These are phyloP conservation scores for Colletotrichum gloeosporioides DNA, from an alignment of 2,329 filamentous ascomycete genomes.

Conservation along the genomic window DNA sequence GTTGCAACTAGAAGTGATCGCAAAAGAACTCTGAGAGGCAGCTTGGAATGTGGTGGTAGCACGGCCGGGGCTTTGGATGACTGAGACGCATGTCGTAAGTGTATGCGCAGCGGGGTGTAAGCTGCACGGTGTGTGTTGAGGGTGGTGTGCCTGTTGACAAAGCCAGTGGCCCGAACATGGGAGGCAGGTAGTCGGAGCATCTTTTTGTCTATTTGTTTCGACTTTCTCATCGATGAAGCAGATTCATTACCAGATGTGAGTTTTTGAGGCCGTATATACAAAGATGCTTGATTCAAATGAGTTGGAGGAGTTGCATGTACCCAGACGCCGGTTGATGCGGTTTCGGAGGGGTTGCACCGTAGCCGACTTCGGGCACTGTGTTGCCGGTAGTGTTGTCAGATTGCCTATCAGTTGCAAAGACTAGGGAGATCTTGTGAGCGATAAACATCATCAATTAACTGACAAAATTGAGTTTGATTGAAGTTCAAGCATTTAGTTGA, in stretches of 20 bases:
- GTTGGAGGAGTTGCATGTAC: neutral
- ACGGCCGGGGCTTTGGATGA: neutral
- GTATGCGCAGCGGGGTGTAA: neutral
- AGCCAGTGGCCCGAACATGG: neutral
- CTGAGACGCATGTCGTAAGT: neutral
- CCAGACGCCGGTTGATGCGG: neutral
- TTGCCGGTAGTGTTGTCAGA: neutral
- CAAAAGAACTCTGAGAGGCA: neutral
- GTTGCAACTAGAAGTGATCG: neutral
- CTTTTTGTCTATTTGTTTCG: neutral
- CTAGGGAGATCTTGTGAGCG: neutral
- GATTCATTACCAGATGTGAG: neutral
- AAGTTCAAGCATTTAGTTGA: neutral
- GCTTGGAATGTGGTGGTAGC: neutral
- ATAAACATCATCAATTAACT: neutral
- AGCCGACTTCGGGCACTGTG: neutral
- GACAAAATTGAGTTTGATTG: neutral
- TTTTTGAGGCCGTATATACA: neutral
- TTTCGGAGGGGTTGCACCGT: neutral
- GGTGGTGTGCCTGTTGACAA: neutral
- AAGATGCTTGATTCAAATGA: neutral
- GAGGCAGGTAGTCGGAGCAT: neutral
- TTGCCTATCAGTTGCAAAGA: neutral
- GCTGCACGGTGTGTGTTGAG: neutral
- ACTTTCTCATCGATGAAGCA: neutral